Percentiles rank a stretch among this genome's conserved stretches.
Conservation (phyloP, 306 rosid species). For the Quercus dentata region DNA sequence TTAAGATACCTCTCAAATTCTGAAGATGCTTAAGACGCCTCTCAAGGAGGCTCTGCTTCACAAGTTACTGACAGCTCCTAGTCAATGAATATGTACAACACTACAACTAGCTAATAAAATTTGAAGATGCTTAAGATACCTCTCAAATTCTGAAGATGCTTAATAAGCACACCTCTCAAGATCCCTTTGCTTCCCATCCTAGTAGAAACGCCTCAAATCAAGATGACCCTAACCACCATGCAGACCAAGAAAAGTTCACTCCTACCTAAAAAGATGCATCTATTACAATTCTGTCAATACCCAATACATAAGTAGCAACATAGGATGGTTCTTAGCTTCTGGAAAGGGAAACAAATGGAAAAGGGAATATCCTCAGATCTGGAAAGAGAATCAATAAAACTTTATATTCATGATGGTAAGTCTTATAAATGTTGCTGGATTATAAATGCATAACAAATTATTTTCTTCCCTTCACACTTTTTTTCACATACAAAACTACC, state of each 20-base stretch:
- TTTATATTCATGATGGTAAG: neutral
- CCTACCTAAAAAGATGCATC: neutral
- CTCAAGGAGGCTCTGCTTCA: too few relatives aligned
- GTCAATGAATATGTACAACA: neutral
- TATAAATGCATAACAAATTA: neutral
- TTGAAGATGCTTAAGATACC: neutral
- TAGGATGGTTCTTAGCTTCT: neutral
- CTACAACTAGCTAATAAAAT: too few relatives aligned
- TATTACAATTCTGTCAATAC: neutral
- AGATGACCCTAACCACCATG: neutral
- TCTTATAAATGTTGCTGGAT: neutral
- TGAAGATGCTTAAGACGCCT: neutral
- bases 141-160: neutral
- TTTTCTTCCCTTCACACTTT: neutral
- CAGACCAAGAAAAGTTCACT: neutral
- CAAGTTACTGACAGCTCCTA: conserved; percentile 5
- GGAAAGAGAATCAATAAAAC: neutral
- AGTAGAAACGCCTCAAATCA: neutral
- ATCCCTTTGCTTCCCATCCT: neutral
- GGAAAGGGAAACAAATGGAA: neutral
- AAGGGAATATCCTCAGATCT: neutral
- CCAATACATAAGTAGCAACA: neutral
- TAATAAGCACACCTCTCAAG: neutral
- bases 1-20: neutral
- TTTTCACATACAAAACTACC: neutral